A percentile compares a stretch with the other conserved stretches of the same genome.
Evolutionary conservation across 495 filamentous ascomycete genomes (phyloP).

Genomic region (Evernia prunastri): DNA sequence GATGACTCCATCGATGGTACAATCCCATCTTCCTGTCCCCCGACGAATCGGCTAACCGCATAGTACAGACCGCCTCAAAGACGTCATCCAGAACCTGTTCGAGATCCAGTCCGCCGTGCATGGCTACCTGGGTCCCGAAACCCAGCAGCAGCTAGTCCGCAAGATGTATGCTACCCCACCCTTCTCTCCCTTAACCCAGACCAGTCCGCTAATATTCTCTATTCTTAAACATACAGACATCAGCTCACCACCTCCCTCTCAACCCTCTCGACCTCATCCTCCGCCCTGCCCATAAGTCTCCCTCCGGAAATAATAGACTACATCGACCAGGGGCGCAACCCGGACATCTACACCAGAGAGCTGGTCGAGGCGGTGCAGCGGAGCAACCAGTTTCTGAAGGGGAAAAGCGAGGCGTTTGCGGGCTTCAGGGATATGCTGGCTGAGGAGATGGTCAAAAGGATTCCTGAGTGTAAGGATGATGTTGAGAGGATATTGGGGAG

Average conservation of each 20-base stretch:
- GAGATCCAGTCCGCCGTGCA: constrained; percentile 70
- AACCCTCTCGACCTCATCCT: constrained; percentile 39
- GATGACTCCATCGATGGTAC: constrained; percentile 46
- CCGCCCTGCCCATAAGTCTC: constrained; percentile 45
- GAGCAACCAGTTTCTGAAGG: constrained; percentile 76
- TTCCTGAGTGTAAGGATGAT: constrained; percentile 71
- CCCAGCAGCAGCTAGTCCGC: constrained; percentile 52
- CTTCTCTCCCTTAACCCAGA: constrained; percentile 3
- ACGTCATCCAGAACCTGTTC: constrained; percentile 81
- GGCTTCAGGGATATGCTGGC: constrained; percentile 76
- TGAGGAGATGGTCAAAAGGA: constrained; percentile 65
- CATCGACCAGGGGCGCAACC: constrained; percentile 88
- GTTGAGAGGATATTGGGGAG: constrained; percentile 54
- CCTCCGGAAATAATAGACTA: constrained; percentile 91
- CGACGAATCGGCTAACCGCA: background rate
- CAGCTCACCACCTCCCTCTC: constrained; percentile 39
- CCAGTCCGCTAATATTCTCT: background rate
- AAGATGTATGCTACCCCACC: constrained; percentile 47
- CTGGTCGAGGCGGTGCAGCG: constrained; percentile 87
- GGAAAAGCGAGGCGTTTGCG: constrained; percentile 74
- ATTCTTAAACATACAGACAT: constrained; percentile 29
- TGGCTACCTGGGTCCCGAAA: constrained; percentile 58
- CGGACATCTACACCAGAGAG: constrained; percentile 96
- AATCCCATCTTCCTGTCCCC: background rate
- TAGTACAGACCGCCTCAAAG: constrained; percentile 52